Percentiles rank a stretch among this genome's conserved stretches.
phyloP scores from a whole-genome alignment of 2,329 filamentous ascomycete species.

The Xylariaceae sp. region DNA sequence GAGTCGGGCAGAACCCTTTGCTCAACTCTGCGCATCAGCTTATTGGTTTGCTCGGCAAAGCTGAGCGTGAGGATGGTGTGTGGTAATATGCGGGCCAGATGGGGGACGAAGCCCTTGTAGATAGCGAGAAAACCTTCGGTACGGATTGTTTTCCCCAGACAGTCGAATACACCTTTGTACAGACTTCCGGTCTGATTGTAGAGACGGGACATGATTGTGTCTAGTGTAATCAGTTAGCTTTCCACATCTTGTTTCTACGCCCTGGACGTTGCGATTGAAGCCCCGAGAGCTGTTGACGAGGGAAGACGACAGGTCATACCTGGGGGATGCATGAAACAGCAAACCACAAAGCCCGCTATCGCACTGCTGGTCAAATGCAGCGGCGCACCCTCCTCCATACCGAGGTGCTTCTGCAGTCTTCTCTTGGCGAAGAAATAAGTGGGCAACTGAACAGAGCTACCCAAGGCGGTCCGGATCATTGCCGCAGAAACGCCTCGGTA shows the following conservation, averaged over 20 bases:
- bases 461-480: conserved; percentile 94
- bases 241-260: conserved; percentile 3
- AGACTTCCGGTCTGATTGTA: conserved; percentile 98
- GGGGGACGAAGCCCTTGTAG: conserved; percentile 96
- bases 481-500: conserved; percentile 90
- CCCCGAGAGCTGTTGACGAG: conserved; percentile 7
- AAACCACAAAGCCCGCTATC: conserved; percentile 91
- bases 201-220: conserved; percentile 97
- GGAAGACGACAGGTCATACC: conserved; percentile 45
- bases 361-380: conserved; percentile 87
- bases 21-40: conserved; percentile 79
- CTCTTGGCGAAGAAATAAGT: conserved; percentile 98
- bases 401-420: conserved; percentile 73
- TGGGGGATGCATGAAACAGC: conserved; percentile 96
- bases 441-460: conserved; percentile 90
- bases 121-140: conserved; percentile 90
- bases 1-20: conserved; percentile 45
- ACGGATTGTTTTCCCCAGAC: conserved; percentile 81
- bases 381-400: conserved; percentile 85
- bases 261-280: background rate
- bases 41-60: conserved; percentile 95
- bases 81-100: conserved; percentile 87
- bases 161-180: conserved; percentile 92
- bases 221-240: conserved; percentile 35
- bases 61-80: conserved; percentile 93